Base-by-base conservation (phyloP, 805 yeast species). In the Teunomyces barrocoloradensis region DNA sequence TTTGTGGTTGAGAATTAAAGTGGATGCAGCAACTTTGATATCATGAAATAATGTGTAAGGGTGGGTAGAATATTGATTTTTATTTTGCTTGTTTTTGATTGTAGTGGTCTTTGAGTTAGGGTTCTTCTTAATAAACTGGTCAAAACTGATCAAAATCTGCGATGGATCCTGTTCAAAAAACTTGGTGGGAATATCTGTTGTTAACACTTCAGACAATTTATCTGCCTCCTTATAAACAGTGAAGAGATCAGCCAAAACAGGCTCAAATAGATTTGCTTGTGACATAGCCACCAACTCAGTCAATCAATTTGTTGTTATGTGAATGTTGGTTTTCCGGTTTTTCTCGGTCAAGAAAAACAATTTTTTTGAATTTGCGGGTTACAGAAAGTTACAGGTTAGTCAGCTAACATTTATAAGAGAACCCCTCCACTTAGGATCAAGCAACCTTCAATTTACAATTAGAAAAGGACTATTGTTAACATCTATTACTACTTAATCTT, bases 11-110 rank as follows among this genome's bases (percentile, higher is more conserved):
- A 73, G 66, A 21, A 85, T 71, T 30, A 71, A 64, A n/a, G 73
- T 57, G 10, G 79, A 73, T 32, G 82, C 68, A 0, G 83, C 79
- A 13, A 84, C 64, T 49, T 77, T 83, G 39, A 87, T 59, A 61
- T 87, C 96, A 57, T 87, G 92, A 56, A 73, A 86, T 10, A 87
- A 57, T 37, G 69, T 68, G 56, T 84, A 85, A 5, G 85, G 69
- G 0, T 77, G 66, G 13, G 42, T 37, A 7, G 60, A 58, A 57
- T 85, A 85, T 13, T 65, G 58, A 1, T 60, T 58, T 1, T 61
- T 52, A 1, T 62, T 63, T 52, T 72, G 68, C 53, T 78, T 79
- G 4, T 68, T 63, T 0, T 55, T 25, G n/a, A 85, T 69, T 0
- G 80, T 73, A 0, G 78, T 74, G 3, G 60, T 58, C 20, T 45